Evolutionary conservation across 352 stramenopile species (phyloP).

Genomic region (Phytopythium montanum): DNA sequence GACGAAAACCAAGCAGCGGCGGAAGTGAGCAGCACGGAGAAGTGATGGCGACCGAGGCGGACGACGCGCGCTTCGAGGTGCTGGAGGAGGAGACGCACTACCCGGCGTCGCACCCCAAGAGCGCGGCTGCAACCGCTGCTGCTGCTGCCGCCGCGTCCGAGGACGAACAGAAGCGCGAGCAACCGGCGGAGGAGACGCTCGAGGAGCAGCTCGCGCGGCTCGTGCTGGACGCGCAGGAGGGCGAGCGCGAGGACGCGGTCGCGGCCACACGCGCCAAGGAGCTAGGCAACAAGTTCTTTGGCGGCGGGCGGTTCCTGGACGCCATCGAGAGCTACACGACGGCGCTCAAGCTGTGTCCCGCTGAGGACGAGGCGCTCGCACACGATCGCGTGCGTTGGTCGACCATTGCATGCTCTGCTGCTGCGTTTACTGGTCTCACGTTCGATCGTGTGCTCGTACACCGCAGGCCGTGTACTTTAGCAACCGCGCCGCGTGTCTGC

Average conservation of each 20-base stretch:
- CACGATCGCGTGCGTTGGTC: slow-evolving; percentile 57
- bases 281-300: slow-evolving; percentile 82
- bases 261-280: slow-evolving; percentile 73
- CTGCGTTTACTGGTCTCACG: too few relatives aligned
- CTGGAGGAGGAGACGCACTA: slow-evolving; percentile 85
- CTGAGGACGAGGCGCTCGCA: slow-evolving; percentile 61
- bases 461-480: slow-evolving; percentile 82
- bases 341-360: slow-evolving; percentile 72
- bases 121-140: slow-evolving; percentile 3
- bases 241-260: slow-evolving; percentile 48
- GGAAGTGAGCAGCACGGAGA: not conserved
- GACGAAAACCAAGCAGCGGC: not conserved
- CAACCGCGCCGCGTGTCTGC: slow-evolving; percentile 78
- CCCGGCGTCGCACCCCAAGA: slow-evolving; percentile 34
- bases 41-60: not conserved
- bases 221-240: slow-evolving; percentile 29
- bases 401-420: too few relatives aligned
- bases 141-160: slow-evolving; percentile 8
- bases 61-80: slow-evolving; percentile 72
- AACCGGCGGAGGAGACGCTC: slow-evolving; percentile 48
- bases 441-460: not conserved
- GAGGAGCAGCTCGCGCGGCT: slow-evolving; percentile 63
- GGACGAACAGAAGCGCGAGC: slow-evolving; percentile 9
- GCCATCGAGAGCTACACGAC: slow-evolving; percentile 86
- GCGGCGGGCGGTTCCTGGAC: slow-evolving; percentile 63